Percentiles rank a stretch among this genome's conserved stretches.
Evolutionary conservation across 2,329 filamentous ascomycete genomes (phyloP).

Genomic region (Fusarium albidum): DNA sequence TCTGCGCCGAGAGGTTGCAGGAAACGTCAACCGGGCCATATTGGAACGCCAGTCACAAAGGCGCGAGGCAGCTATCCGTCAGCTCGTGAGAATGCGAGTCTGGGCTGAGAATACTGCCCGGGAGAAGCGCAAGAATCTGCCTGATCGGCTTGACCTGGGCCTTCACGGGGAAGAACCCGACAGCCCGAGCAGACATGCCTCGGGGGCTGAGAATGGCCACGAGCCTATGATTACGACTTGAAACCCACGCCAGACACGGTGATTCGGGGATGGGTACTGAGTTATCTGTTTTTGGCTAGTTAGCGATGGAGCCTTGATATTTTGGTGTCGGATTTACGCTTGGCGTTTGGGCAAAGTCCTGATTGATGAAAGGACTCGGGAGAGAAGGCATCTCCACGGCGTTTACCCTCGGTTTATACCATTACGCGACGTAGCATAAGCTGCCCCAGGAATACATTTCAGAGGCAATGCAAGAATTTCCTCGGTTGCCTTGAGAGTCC

Average conservation of each 20-base stretch:
- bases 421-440: neutral
- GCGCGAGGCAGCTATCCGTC: slow-evolving; percentile 82
- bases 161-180: slow-evolving; percentile 48
- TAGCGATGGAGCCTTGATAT: slow-evolving; percentile 16
- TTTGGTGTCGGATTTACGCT: slow-evolving; percentile 17
- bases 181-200: slow-evolving; percentile 31
- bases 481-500: too few species aligned
- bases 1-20: slow-evolving; percentile 84
- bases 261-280: slow-evolving; percentile 10
- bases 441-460: neutral
- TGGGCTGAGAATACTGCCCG: slow-evolving; percentile 80
- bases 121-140: slow-evolving; percentile 43
- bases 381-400: slow-evolving; percentile 23
- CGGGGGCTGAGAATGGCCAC: slow-evolving; percentile 50
- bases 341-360: slow-evolving; percentile 34
- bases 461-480: neutral
- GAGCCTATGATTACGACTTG: slow-evolving; percentile 63
- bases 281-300: slow-evolving; percentile 25
- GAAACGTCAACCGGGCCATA: slow-evolving; percentile 88
- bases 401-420: slow-evolving; percentile 13
- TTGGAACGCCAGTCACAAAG: slow-evolving; percentile 75
- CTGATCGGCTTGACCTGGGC: slow-evolving; percentile 48
- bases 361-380: slow-evolving; percentile 21
- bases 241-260: slow-evolving; percentile 24
- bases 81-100: slow-evolving; percentile 80